These are phyloP conservation scores for Capsicum chinense DNA, from an alignment of 257 asterid genomes.

Conservation along the genomic window DNA sequence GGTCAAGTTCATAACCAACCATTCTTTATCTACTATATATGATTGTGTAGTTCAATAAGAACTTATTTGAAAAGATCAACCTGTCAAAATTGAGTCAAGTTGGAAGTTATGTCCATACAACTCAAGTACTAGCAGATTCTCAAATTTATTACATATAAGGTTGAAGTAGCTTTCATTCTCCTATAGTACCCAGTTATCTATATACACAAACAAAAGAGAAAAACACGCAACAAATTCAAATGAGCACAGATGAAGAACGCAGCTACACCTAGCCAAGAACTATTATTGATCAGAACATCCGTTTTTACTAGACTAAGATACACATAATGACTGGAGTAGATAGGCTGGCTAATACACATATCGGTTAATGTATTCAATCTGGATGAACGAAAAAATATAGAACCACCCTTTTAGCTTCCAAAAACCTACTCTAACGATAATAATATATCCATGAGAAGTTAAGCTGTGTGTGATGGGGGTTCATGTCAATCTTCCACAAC, in stretches of 20 bases:
- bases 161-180: neutral
- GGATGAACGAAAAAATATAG: conserved; percentile 8
- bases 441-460: conserved; percentile 3
- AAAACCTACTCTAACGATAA: neutral
- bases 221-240: neutral
- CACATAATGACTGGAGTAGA: conserved; percentile 23
- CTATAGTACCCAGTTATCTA: neutral
- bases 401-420: conserved; percentile 32
- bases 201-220: neutral
- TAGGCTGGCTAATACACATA: conserved; percentile 16
- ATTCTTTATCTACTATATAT: neutral
- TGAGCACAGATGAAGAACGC: neutral
- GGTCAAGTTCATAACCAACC: neutral
- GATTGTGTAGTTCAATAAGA: neutral
- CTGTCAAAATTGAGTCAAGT: neutral
- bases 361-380: conserved; percentile 8
- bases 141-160: neutral
- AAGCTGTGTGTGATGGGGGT: conserved; percentile 28
- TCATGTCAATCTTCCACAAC: conserved; percentile 28
- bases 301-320: conserved; percentile 24
- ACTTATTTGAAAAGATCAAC: neutral
- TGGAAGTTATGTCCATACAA: neutral
- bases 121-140: neutral
- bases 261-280: neutral
- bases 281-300: conserved; percentile 27